Conservation (phyloP, 176 grass and related monocot species). For the Zea luxurians region DNA sequence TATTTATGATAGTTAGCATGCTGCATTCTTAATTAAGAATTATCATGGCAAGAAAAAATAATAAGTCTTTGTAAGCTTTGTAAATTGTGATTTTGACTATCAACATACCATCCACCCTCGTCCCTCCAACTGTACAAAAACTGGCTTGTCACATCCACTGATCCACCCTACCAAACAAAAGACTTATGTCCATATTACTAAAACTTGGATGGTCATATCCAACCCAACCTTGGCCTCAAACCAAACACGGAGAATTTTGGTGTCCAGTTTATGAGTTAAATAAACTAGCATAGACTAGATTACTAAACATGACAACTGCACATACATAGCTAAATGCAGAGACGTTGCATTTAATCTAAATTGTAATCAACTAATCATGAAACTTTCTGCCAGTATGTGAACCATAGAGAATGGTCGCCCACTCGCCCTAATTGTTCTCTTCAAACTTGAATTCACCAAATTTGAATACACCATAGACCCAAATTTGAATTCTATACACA, state of each 20-base stretch:
- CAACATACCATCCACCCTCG: background rate
- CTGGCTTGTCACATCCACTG: background rate
- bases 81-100: background rate
- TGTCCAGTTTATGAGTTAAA: background rate
- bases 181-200: too few species aligned
- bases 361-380: background rate
- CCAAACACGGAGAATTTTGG: background rate
- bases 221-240: background rate
- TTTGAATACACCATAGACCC: too few species aligned
- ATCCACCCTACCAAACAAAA: background rate
- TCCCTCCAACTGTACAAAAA: background rate
- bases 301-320: background rate
- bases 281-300: background rate
- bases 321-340: background rate
- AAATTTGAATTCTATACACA: background rate
- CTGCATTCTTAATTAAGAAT: too few species aligned
- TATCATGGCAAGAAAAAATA: too few species aligned
- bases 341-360: background rate
- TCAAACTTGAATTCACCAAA: background rate
- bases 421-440: background rate
- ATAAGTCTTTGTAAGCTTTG: too few species aligned
- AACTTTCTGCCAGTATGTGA: constrained; percentile 5
- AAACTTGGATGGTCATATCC: background rate
- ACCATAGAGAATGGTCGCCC: background rate
- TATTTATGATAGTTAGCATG: too few species aligned